These are phyloP conservation scores for Saccharomycopsis javanensis DNA, from an alignment of 805 yeast genomes.

Conservation along the genomic window DNA sequence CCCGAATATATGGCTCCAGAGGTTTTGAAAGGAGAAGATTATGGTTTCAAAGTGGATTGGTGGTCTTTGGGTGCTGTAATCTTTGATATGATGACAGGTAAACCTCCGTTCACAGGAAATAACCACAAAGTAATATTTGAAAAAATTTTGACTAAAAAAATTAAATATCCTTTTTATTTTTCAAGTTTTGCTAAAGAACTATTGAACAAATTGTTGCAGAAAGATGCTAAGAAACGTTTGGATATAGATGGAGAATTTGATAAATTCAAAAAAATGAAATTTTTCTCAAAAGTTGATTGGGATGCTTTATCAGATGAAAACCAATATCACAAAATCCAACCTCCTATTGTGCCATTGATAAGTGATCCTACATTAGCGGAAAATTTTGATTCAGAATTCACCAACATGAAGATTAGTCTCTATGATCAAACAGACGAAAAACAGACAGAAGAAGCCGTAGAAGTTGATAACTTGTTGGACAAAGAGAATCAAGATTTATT, in stretches of 20 bases:
- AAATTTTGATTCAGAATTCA: conserved; percentile 73
- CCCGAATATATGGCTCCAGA: conserved; percentile 91
- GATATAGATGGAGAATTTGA: conserved; percentile 48
- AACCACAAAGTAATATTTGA: conserved; percentile 68
- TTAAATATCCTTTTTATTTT: conserved; percentile 63
- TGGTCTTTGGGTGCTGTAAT: conserved; percentile 84
- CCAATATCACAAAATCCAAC: conserved; percentile 35
- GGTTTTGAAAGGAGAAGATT: conserved; percentile 64
- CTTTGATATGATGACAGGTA: conserved; percentile 72
- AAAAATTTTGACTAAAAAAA: conserved; percentile 59
- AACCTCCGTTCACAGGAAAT: conserved; percentile 83
- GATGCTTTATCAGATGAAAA: conserved; percentile 40
- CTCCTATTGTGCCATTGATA: conserved; percentile 77
- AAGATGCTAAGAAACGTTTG: conserved; percentile 58
- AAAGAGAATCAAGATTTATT: conserved; percentile 21
- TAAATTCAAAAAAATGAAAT: conserved; percentile 52
- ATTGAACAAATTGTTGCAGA: conserved; percentile 52
- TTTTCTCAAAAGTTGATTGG: conserved; percentile 76
- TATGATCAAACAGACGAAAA: conserved; percentile 16
- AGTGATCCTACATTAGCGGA: conserved; percentile 79
- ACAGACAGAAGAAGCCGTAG: not conserved
- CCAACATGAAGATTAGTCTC: conserved; percentile 47
- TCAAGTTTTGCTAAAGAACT: conserved; percentile 76
- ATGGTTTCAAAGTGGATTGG: conserved; percentile 79
- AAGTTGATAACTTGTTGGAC: conserved; percentile 6